Conservation (phyloP, 1,284 basidiomycete genomes). For the Ganoderma sinense region DNA sequence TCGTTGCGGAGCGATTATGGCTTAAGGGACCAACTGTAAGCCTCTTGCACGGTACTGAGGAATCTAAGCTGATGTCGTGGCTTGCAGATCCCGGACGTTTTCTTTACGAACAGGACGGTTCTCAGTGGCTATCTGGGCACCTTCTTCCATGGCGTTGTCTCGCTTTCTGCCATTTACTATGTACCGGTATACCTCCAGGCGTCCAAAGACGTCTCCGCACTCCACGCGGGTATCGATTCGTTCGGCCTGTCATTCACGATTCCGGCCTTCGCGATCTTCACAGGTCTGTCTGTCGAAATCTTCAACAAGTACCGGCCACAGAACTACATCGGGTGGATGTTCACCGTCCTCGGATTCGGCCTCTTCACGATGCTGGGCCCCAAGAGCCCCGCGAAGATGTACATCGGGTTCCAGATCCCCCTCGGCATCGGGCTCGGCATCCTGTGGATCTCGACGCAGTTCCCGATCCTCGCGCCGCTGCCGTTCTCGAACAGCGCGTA, state of each 20-base stretch:
- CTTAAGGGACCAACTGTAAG: slow-evolving; percentile 23
- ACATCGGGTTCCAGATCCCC: slow-evolving; percentile 22
- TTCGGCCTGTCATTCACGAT: slow-evolving; percentile 41
- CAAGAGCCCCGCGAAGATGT: slow-evolving; percentile 11
- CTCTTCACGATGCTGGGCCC: slow-evolving; percentile 44
- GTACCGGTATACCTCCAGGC: slow-evolving; percentile 56
- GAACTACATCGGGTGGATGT: slow-evolving; percentile 48
- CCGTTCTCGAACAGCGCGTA: slow-evolving; percentile 39
- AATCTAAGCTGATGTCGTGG: not conserved
- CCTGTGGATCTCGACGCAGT: slow-evolving; percentile 33
- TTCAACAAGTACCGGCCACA: slow-evolving; percentile 45
- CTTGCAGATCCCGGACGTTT: slow-evolving; percentile 35
- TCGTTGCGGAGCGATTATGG: slow-evolving; percentile 26
- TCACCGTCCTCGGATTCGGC: slow-evolving; percentile 45
- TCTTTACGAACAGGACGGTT: slow-evolving; percentile 41
- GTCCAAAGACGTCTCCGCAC: slow-evolving; percentile 49
- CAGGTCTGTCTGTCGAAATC: slow-evolving; percentile 39
- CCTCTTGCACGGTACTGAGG: not conserved
- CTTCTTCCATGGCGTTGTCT: slow-evolving; percentile 28
- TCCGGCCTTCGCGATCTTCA: slow-evolving; percentile 40
- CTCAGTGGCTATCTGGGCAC: slow-evolving; percentile 41
- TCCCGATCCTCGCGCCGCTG: slow-evolving; percentile 46
- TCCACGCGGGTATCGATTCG: slow-evolving; percentile 49
- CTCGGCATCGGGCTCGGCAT: slow-evolving; percentile 26
- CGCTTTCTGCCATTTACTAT: slow-evolving; percentile 26